Percentiles rank a stretch among this genome's conserved stretches.
Evolutionary conservation across 805 yeast species (phyloP).

Genomic region (Barnettozyma vustinii): DNA sequence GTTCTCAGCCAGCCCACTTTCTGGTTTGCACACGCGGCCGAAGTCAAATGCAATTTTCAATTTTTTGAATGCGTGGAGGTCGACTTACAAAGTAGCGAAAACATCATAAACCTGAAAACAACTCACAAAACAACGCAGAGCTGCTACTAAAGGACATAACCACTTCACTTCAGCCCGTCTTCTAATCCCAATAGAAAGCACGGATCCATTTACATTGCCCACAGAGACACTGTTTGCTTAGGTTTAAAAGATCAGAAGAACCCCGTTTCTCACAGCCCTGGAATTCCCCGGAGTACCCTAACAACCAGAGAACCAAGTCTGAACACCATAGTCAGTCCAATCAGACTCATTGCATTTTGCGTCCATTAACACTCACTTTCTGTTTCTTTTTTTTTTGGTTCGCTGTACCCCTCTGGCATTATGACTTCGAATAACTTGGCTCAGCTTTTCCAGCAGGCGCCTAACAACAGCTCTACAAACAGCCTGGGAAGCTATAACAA

Average conservation of each 20-base stretch:
- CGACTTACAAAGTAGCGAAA: neutral
- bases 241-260: neutral
- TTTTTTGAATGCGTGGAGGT: neutral
- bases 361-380: neutral
- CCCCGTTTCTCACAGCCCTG: neutral
- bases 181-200: neutral
- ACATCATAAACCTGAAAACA: neutral
- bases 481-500: conserved; percentile 8
- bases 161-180: neutral
- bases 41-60: conserved; percentile 5
- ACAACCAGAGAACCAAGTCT: neutral
- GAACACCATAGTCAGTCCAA: neutral
- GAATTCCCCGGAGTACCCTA: neutral
- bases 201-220: neutral
- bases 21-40: conserved; percentile 3
- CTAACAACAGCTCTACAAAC: conserved; percentile 1
- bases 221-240: neutral
- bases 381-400: neutral
- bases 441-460: conserved; percentile 17
- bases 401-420: neutral
- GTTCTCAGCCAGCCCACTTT: neutral
- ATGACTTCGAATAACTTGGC: conserved; percentile 18
- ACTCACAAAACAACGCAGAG: neutral
- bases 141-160: neutral
- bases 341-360: neutral